These are phyloP conservation scores for Gryganskiella cystojenkinii DNA, from an alignment of 192 early-diverging fungal genomes.

Conservation along the genomic window DNA sequence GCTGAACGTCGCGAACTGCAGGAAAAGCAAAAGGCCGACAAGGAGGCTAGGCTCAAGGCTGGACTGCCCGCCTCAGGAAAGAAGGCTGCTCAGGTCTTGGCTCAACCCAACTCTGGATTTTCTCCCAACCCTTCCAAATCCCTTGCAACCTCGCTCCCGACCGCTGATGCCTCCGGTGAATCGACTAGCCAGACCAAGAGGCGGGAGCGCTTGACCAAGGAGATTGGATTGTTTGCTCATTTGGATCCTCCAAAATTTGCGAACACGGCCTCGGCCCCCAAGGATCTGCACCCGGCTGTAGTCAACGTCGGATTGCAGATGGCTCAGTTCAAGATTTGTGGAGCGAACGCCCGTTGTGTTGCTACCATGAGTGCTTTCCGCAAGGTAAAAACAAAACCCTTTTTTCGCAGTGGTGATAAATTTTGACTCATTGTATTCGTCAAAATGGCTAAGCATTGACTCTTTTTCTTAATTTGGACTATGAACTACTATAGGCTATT, in stretches of 20 bases:
- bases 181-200: slow-evolving; percentile 46
- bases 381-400: slow-evolving; percentile 60
- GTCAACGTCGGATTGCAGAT: slow-evolving; percentile 88
- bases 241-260: slow-evolving; percentile 68
- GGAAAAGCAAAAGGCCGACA: slow-evolving; percentile 85
- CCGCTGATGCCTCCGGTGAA: slow-evolving; percentile 24
- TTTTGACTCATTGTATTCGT: neutral
- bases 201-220: slow-evolving; percentile 53
- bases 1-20: slow-evolving; percentile 90
- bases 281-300: slow-evolving; percentile 89
- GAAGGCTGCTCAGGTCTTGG: slow-evolving; percentile 49
- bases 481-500: slow-evolving; percentile 73
- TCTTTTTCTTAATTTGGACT: too few species aligned
- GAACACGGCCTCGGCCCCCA: slow-evolving; percentile 54
- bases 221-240: slow-evolving; percentile 82
- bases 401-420: neutral
- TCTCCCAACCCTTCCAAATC: slow-evolving; percentile 29
- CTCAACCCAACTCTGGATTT: slow-evolving; percentile 28
- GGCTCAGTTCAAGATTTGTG: slow-evolving; percentile 85
- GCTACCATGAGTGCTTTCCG: slow-evolving; percentile 90
- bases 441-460: too few species aligned
- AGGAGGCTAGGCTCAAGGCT: slow-evolving; percentile 63
- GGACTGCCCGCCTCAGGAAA: slow-evolving; percentile 48
- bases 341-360: slow-evolving; percentile 91
- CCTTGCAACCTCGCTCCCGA: slow-evolving; percentile 32